Conservation (phyloP, 2,329 filamentous ascomycete genomes). For the Claviceps maximensis region DNA sequence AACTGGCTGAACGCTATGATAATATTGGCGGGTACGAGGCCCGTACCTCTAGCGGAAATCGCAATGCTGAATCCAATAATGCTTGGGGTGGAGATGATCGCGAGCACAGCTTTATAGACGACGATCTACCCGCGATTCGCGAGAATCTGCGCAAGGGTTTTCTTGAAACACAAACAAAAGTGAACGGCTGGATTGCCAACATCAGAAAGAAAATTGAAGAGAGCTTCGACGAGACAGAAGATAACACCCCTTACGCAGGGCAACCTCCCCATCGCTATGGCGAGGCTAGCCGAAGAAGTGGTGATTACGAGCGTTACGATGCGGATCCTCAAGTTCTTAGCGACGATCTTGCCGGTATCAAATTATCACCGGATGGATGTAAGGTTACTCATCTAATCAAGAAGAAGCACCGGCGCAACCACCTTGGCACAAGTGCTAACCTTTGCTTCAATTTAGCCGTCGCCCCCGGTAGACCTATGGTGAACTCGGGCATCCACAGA, state of each 20-base stretch:
- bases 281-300: constrained; percentile 57
- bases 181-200: constrained; percentile 84
- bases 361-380: constrained; percentile 50
- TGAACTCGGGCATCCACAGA: constrained; percentile 72
- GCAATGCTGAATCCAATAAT: constrained; percentile 27
- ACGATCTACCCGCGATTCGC: constrained; percentile 84
- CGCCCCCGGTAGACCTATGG: constrained; percentile 21
- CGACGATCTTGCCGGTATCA: constrained; percentile 73
- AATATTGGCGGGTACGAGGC: constrained; percentile 45
- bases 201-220: constrained; percentile 91
- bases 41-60: constrained; percentile 34
- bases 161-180: constrained; percentile 79
- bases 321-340: constrained; percentile 81
- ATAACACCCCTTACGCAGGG: constrained; percentile 16
- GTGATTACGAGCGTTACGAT: constrained; percentile 85
- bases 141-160: constrained; percentile 94
- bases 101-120: constrained; percentile 87
- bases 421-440: not conserved
- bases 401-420: not conserved
- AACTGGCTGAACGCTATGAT: constrained; percentile 84
- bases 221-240: constrained; percentile 61
- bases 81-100: constrained; percentile 40
- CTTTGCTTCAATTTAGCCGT: constrained; percentile 12
- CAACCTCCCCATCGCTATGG: constrained; percentile 36
- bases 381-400: constrained; percentile 20